Evolutionary conservation across 768 basidiomycete species (phyloP).

Genomic region (Serpula lacrymans): DNA sequence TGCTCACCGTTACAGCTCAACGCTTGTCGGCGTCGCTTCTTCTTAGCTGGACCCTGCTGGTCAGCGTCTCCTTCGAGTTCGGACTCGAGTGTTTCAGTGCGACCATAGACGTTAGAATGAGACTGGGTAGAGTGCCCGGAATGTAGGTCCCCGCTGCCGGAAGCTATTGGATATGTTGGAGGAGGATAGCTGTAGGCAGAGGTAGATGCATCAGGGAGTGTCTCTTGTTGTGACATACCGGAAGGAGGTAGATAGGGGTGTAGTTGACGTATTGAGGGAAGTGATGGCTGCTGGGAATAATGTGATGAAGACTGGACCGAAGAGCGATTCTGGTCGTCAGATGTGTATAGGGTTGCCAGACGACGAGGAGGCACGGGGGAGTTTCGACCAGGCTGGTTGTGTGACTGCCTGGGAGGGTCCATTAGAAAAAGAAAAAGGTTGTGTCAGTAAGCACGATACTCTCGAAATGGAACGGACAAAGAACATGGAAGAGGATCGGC

Average conservation of each 20-base stretch:
- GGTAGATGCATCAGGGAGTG: slow-evolving; percentile 21
- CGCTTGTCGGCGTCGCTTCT: slow-evolving; percentile 79
- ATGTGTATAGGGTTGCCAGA: slow-evolving; percentile 22
- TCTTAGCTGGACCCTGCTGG: slow-evolving; percentile 63
- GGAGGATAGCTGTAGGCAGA: slow-evolving; percentile 25
- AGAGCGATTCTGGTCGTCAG: slow-evolving; percentile 24
- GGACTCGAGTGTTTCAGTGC: slow-evolving; percentile 45
- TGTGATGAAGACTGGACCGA: slow-evolving; percentile 18
- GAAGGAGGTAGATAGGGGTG: slow-evolving; percentile 64
- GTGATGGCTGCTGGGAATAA: slow-evolving; percentile 27
- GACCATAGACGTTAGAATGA: slow-evolving; percentile 22
- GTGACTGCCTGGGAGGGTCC: slow-evolving; percentile 37
- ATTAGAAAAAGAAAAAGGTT: slow-evolving; percentile 15
- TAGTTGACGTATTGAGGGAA: slow-evolving; percentile 68
- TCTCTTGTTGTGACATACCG: slow-evolving; percentile 26
- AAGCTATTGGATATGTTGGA: slow-evolving; percentile 16
- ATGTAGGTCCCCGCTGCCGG: slow-evolving; percentile 26
- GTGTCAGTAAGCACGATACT: slow-evolving; percentile 16
- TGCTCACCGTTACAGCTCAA: slow-evolving; percentile 79
- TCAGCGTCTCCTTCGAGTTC: slow-evolving; percentile 54
- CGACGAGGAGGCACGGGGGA: slow-evolving; percentile 20
- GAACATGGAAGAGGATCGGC: slow-evolving; percentile 14
- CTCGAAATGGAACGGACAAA: slow-evolving; percentile 4
- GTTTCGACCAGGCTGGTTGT: slow-evolving; percentile 28
- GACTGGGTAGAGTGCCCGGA: slow-evolving; percentile 15